Evolutionary conservation across 805 yeast genomes (phyloP), one percentile per base, ranked within the genome.

Genomic region (Nakazawaea siamensis): DNA sequence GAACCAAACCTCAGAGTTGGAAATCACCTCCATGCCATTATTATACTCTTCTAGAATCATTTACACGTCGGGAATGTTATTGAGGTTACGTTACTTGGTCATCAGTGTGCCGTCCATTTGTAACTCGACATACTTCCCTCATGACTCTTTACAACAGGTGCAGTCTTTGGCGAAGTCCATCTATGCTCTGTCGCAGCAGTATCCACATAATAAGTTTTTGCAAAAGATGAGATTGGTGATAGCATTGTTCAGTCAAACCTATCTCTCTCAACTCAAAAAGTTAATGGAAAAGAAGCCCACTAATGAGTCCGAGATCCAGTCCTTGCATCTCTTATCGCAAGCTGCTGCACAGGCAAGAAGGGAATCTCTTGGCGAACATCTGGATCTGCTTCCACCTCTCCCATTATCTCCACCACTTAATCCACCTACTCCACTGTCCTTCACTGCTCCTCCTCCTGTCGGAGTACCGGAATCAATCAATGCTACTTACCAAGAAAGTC

Each of bases 41-140:
- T 66, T 72, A 37, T 73, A 69, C 42, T 65, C 68, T 21, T 60
- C 80, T 2, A 60, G 84, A 43, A 59, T 76, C 24, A 64, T 76
- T n/a, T 77, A 76, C 47, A 73, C 80, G 1, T 73, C 78, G 0
- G 86, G 85, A 6, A 68, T 76, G 66, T 57, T 78, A 18, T 53
- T 78, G 35, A 62, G 80, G 35, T 52, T 76, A 28, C 54, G 84
- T 23, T 76, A 68, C 51, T 55, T 73, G 29, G 64, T 70, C n/a
- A 50, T 77, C 10, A 64, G 76, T 10, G 55, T 75, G 5, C 78
- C 80, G 1, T 54, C 65, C 15, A 49, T 60, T 26, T 54, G 48
- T 20, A 70, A 63, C 21, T 61, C 62, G 30, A 66, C 64, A 17
- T 55, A 62, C 35, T 66, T 72, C 10, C 76, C 83, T 0, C 58